These are phyloP conservation scores for Taphrina deformans DNA, from an alignment of 1,139 yeast genomes.

Conservation along the genomic window DNA sequence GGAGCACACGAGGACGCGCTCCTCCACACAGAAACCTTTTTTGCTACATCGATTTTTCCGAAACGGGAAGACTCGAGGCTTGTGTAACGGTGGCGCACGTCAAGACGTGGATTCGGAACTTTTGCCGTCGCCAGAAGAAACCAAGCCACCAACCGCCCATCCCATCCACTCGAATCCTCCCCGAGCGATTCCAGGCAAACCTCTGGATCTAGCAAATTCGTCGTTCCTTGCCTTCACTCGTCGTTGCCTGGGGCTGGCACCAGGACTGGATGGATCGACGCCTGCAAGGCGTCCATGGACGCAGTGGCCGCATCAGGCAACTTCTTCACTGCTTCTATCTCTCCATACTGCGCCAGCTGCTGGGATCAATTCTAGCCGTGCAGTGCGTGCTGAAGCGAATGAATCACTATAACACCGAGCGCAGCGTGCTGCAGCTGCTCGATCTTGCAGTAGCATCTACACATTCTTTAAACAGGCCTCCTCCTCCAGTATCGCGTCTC, in stretches of 20 bases:
- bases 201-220: too few species aligned
- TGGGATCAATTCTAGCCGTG: not conserved
- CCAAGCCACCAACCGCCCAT: not conserved
- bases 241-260: not conserved
- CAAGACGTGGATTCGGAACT: not conserved
- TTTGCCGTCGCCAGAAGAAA: not conserved
- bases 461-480: not conserved
- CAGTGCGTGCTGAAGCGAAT: not conserved
- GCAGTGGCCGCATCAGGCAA: slow-evolving; percentile 2
- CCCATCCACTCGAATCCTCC: not conserved
- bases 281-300: slow-evolving; percentile 1
- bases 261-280: not conserved
- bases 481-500: not conserved
- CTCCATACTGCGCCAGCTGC: not conserved
- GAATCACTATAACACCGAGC: not conserved
- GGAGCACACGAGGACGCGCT: not conserved
- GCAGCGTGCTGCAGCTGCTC: not conserved
- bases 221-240: not conserved
- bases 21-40: not conserved
- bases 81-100: slow-evolving; percentile 2
- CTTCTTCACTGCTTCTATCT: not conserved
- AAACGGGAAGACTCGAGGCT: not conserved
- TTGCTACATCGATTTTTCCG: not conserved
- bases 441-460: too few species aligned
- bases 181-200: too few species aligned